Conservation (phyloP, 2,329 filamentous ascomycete genomes). For the Chaetoscypha palmicola region DNA sequence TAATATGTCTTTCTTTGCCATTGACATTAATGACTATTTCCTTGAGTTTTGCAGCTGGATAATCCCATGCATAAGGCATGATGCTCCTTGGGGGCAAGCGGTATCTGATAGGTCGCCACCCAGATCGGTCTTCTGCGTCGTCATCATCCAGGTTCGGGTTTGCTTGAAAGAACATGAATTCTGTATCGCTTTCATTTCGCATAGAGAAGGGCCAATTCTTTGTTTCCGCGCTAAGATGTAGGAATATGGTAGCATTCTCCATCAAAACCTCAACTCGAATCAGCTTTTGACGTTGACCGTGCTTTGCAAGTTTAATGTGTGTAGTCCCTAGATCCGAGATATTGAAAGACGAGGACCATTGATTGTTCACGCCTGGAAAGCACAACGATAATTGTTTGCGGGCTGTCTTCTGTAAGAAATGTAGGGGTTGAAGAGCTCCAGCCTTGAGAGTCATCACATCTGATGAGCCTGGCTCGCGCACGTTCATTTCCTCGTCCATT, state of each 20-base stretch:
- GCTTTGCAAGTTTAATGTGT: conserved; percentile 88
- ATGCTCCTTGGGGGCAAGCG: conserved; percentile 88
- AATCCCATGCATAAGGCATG: conserved; percentile 99
- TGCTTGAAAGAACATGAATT: conserved; percentile 94
- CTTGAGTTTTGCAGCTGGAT: conserved; percentile 93
- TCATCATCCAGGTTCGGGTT: conserved; percentile 92
- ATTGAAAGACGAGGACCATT: conserved; percentile 97
- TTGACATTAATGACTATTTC: conserved; percentile 78
- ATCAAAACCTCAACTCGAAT: conserved; percentile 84
- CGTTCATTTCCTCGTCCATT: conserved; percentile 77
- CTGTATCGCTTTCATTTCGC: conserved; percentile 94
- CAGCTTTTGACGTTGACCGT: conserved; percentile 80
- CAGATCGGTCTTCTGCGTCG: conserved; percentile 72
- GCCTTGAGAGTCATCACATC: conserved; percentile 71
- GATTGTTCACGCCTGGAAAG: conserved; percentile 89
- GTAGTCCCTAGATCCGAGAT: conserved; percentile 90
- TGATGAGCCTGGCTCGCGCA: conserved; percentile 87
- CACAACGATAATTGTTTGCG: conserved; percentile 89
- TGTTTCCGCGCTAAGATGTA: conserved; percentile 82
- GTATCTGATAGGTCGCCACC: conserved; percentile 90
- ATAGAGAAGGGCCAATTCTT: conserved; percentile 99
- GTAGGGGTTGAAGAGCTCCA: conserved; percentile 75
- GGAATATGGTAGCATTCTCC: conserved; percentile 88
- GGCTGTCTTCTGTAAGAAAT: conserved; percentile 77
- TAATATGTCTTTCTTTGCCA: conserved; percentile 82